Conservation (phyloP, 2,329 filamentous ascomycete species). For the Zarea fungicola region DNA sequence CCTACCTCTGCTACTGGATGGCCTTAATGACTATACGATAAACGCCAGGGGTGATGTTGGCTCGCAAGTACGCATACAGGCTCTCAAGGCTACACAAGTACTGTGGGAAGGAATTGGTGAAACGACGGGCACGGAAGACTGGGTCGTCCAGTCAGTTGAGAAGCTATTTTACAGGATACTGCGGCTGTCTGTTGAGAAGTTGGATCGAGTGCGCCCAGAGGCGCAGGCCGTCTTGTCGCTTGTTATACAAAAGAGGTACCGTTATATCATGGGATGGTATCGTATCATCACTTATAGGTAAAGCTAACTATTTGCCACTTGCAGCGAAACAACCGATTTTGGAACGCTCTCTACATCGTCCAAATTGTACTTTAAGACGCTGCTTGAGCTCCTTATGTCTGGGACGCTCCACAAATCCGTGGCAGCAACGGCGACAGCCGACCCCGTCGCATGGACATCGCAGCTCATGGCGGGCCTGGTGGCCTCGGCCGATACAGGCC, state of each 20-base stretch:
- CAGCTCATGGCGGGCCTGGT: constrained; percentile 62
- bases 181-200: constrained; percentile 77
- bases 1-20: constrained; percentile 44
- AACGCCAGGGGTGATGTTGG: constrained; percentile 87
- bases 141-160: constrained; percentile 27
- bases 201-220: constrained; percentile 75
- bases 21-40: constrained; percentile 85
- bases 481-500: constrained; percentile 71
- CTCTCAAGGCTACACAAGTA: constrained; percentile 67
- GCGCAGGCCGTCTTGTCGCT: constrained; percentile 52
- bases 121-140: constrained; percentile 17
- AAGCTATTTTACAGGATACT: constrained; percentile 47
- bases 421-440: constrained; percentile 27
- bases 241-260: constrained; percentile 42
- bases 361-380: constrained; percentile 49
- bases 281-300: not conserved
- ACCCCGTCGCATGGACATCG: constrained; percentile 37
- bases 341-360: constrained; percentile 49
- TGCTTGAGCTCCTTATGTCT: constrained; percentile 43
- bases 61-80: constrained; percentile 76
- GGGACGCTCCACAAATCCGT: constrained; percentile 33
- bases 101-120: constrained; percentile 42
- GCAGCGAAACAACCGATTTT: constrained; percentile 25
- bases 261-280: constrained; percentile 13
- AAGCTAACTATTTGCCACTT: not conserved